Evolutionary conservation across 2,329 filamentous ascomycete genomes (phyloP), one percentile per base, ranked within the genome.

Genomic region (Elsinoe batatas): DNA sequence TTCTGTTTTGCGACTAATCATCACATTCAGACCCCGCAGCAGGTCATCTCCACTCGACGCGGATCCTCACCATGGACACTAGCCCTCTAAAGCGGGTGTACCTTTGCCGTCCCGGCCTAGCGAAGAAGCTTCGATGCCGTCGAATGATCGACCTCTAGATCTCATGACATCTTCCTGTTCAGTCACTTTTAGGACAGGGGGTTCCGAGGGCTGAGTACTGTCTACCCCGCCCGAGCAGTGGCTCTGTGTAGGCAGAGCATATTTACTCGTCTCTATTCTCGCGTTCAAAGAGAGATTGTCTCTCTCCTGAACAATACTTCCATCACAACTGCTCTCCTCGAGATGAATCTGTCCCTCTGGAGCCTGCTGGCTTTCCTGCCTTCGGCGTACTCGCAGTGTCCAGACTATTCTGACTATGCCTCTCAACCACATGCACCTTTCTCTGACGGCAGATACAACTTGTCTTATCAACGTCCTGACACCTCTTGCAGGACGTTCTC

Each of bases 401-500:
- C 73, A 4, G 72, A 75, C 61, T 76, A 76, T 56, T 61, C 65
- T 11, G 66, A 72, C 49, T 76, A 75, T 56, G 63, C 73, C 1
- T 64, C 62, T 17, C 57, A 68, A 47, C 62, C 66, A 1, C 75
- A 77, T 57, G 68, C 65, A 20, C 75, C 75, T 3, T 68, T 68
- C 58, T 75, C 72, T 42, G 66, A 66, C 8, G 75, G 75, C 13
- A 64, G 65, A 51, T 74, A 72, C 62, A 68, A 73, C 53, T 69
- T 77, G 30, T 70, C 74, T 1, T 75, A 71, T 57, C 71, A 74
- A 58, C 69, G 74, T 1, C 74, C 75, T 3, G 61, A 62, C 1
- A 65, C 70, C 49, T 62, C 66, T 58, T 77, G 75, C 59, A 68
- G 74, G 18, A 77, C 74, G 1, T 76, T 76, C 67, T 71, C 71